A percentile compares a stretch with the other conserved stretches of the same genome.
phyloP scores from a whole-genome alignment of 2,329 filamentous ascomycete species.

The Teratosphaeriaceae sp. region DNA sequence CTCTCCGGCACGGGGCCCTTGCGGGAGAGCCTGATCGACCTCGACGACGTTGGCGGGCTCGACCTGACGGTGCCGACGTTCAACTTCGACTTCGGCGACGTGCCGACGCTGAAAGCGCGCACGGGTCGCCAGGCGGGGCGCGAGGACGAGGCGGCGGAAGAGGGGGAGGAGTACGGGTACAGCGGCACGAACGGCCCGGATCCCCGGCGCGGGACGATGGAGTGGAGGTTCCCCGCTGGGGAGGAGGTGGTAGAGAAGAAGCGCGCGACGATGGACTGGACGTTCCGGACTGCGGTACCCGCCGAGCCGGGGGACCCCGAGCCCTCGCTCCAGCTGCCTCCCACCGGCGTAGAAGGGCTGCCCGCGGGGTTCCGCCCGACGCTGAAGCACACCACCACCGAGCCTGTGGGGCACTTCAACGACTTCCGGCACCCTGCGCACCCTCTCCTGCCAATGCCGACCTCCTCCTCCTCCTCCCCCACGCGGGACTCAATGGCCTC shows the following conservation, averaged over 20 bases:
- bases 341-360: slow-evolving; percentile 21
- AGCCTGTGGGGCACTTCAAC: slow-evolving; percentile 32
- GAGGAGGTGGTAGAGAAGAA: slow-evolving; percentile 16
- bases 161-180: slow-evolving; percentile 33
- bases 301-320: slow-evolving; percentile 20
- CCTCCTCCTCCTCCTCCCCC: slow-evolving; percentile 29
- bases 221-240: slow-evolving; percentile 48
- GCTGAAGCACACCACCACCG: slow-evolving; percentile 36
- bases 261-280: slow-evolving; percentile 48
- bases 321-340: slow-evolving; percentile 23
- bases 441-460: slow-evolving; percentile 9
- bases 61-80: slow-evolving; percentile 43
- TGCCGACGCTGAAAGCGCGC: slow-evolving; percentile 52
- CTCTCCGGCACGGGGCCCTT: slow-evolving; percentile 34
- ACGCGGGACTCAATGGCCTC: slow-evolving; percentile 32
- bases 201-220: slow-evolving; percentile 39
- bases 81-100: slow-evolving; percentile 41
- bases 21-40: slow-evolving; percentile 49
- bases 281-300: slow-evolving; percentile 39
- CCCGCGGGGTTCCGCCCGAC: slow-evolving; percentile 32
- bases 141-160: slow-evolving; percentile 35
- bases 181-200: slow-evolving; percentile 28
- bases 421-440: slow-evolving; percentile 30
- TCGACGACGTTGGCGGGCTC: slow-evolving; percentile 48
- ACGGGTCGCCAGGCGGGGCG: background rate